phyloP scores from a whole-genome alignment of 768 basidiomycete genomes.

The Rhodotorula diobovata region DNA sequence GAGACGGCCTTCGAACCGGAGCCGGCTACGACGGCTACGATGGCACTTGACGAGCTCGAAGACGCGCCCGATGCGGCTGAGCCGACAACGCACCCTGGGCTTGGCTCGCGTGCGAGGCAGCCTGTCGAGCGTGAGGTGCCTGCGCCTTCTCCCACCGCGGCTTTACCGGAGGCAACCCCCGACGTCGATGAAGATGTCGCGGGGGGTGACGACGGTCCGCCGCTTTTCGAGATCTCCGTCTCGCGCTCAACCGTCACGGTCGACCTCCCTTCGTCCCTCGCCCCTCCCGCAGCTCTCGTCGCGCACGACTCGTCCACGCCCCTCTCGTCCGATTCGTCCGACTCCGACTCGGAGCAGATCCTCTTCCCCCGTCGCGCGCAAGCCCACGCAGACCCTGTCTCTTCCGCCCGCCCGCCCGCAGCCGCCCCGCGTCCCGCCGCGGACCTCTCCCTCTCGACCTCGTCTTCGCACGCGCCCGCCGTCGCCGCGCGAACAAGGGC shows the following conservation, averaged over 20 bases:
- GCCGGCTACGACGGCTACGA: slow-evolving; percentile 11
- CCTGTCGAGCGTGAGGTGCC: background rate
- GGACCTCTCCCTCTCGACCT: background rate
- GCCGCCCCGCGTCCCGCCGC: background rate
- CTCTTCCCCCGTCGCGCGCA: slow-evolving; percentile 11
- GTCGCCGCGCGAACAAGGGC: background rate
- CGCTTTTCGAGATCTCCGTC: slow-evolving; percentile 27
- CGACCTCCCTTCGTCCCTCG: background rate
- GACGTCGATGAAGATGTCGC: background rate
- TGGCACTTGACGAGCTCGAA: slow-evolving; percentile 24
- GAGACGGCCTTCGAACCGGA: slow-evolving; percentile 11
- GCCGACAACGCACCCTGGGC: slow-evolving; percentile 11
- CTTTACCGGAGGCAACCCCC: background rate
- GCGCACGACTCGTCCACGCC: background rate
- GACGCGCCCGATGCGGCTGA: background rate
- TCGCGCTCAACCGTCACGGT: background rate
- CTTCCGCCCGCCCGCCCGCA: background rate
- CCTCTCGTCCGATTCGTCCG: background rate
- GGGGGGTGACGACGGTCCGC: slow-evolving; percentile 2
- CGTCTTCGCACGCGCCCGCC: background rate
- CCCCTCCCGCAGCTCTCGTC: background rate
- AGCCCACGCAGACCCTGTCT: slow-evolving; percentile 25
- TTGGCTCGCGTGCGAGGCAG: slow-evolving; percentile 3
- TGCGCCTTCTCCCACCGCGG: background rate
- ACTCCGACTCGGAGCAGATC: slow-evolving; percentile 17